Evolutionary conservation across 768 basidiomycete genomes (phyloP), one percentile per base, ranked within the genome.

Genomic region (Pisolithus tinctorius): DNA sequence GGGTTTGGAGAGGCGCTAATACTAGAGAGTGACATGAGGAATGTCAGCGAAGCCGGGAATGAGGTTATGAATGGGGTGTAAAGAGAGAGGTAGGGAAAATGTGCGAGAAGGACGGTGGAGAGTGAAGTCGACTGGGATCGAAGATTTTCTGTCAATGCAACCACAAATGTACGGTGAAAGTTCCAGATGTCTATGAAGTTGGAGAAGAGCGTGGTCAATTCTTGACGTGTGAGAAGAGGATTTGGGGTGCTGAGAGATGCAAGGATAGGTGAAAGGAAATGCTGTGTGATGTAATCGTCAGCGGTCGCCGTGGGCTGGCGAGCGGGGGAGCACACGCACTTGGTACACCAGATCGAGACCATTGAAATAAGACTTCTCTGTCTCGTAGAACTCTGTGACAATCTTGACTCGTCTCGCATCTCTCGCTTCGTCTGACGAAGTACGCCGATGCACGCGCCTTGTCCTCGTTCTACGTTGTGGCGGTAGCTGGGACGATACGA

Each of bases 101-200:
- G 91, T 1, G 86, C 77, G 34, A 86, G 74, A 34, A 94, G 76
- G 25, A 86, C 65, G 26, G 81, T 73, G 2, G 84, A 83, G 25
- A 83, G 55, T 9, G 75, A 69, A 60, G 71, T 67, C 62, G 69
- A 72, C 9, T 67, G 62, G 38, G 64, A 62, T 23, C 52, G 67
- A 52, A 59, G 60, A 31, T 79, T 71, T 39, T 69, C 65, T 7
- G 79, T 74, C 27, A 91, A 74, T 2, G 83, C 77, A 6, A 77
- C 71, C 52, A 82, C 81, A 67, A 91, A 85, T 2, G 85, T 79
- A 47, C 79, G 85, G 67, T 91, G 88, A 40, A 90, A 75, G 60
- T 90, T 92, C 90, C 86, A 91, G 31, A 93, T 92, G 66, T 93
- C 90, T 62, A 91, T 84, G 56, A 93, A 91, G 65, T 92, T 92